Conservation (phyloP, 768 basidiomycete species). For the Tylopilus balloui region DNA sequence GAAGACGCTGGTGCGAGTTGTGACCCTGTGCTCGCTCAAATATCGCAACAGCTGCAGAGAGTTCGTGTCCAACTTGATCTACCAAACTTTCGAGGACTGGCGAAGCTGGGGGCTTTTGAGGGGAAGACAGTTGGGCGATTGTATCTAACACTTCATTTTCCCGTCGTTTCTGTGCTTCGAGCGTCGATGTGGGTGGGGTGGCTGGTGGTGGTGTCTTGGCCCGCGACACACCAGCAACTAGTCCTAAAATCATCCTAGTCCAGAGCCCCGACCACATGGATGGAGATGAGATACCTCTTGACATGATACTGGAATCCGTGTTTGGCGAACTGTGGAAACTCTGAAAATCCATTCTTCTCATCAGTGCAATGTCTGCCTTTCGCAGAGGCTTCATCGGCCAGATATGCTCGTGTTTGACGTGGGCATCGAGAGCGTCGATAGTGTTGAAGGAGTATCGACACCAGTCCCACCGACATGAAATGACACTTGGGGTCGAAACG, state of each 20-base stretch:
- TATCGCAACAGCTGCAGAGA: conserved; percentile 16
- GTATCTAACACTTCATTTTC: conserved; percentile 11
- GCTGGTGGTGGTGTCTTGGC: conserved; percentile 2
- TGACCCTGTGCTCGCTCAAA: conserved; percentile 15
- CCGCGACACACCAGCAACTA: background rate
- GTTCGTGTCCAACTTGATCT: conserved; percentile 4
- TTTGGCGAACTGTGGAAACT: conserved; percentile 19
- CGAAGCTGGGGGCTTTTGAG: conserved; percentile 12
- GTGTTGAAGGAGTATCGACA: conserved; percentile 42
- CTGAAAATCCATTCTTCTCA: conserved; percentile 38
- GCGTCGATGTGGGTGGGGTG: background rate
- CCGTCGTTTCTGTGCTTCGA: background rate
- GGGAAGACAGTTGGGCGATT: conserved; percentile 23
- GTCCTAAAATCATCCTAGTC: conserved; percentile 11
- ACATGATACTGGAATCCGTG: conserved; percentile 11
- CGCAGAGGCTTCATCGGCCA: conserved; percentile 40
- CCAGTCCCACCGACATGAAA: conserved; percentile 52
- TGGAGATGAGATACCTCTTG: conserved; percentile 18
- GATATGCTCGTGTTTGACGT: conserved; percentile 48
- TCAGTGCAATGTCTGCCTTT: conserved; percentile 41
- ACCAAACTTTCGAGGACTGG: conserved; percentile 20
- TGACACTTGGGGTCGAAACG: no score
- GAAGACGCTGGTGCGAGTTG: background rate
- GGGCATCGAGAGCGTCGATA: conserved; percentile 38
- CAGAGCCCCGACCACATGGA: background rate